Base-by-base conservation (phyloP, 2,329 filamentous ascomycete species). In the Fusarium illudens region DNA sequence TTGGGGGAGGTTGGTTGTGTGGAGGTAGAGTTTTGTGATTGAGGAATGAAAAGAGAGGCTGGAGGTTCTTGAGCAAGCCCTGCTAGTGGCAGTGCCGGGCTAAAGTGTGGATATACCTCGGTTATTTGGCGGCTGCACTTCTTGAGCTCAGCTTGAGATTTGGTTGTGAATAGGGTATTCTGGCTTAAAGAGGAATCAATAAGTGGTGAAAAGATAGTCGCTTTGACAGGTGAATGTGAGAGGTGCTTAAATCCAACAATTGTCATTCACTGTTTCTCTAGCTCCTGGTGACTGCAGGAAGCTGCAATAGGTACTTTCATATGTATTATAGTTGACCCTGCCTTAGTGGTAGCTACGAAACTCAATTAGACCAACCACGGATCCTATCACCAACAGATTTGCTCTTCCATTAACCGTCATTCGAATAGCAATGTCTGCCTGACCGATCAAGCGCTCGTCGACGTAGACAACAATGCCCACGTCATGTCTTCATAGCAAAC, bases 11-110 rank as follows among this genome's bases (percentile, higher is more conserved):
- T 62, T 70, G 67, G 72, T 73, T 75, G 62, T 76, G 69, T 71
- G 71, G 68, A 75, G 69, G 62, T 72, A 70, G 78, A 77, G 76
- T 72, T 79, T 78, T 77, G 75, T 71, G 73, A 75, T 68, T 68
- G 66, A 74, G 69, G 65, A 71, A 69, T 69, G 70, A 69, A 70
- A 65, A 70, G 71, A 68, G 72, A 68, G 75, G 75, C 65, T 78
- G 75, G 75, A 68, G 61, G 59, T 69, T 68, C 66, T 55, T 49
- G 64, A 67, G 64, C 53, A 69, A 69, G 60, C 71, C 75, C 75
- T 67, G 69, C 65, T 62, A 44, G 39, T 25, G 60, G 62, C 57
- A 52, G 42, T 15, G 30, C 2, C n/a, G 65, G 72, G 71, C 29
- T 65, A 57, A 74, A 71, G 15, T 4, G 58, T 73, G 76, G 76